phyloP scores from a whole-genome alignment of 441 rosid genomes.

The Gossypium trilobum region DNA sequence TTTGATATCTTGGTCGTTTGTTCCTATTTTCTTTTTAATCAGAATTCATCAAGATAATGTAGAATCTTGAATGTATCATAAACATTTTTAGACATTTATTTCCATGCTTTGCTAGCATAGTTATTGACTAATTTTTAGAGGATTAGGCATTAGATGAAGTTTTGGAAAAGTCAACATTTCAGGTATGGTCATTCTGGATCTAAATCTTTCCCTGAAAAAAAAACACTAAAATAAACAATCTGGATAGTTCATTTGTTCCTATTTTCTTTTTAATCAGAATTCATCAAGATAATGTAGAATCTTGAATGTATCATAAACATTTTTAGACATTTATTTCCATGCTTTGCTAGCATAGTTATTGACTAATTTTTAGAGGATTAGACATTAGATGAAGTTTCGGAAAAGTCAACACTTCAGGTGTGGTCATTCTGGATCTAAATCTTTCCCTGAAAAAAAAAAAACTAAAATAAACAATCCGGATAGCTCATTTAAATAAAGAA shows the following conservation, averaged over 20 bases:
- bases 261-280: too few species aligned
- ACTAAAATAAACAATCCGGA: not conserved
- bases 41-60: not conserved
- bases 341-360: too few species aligned
- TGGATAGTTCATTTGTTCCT: too few species aligned
- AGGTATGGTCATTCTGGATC: not conserved
- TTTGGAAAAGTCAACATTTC: not conserved
- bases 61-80: not conserved
- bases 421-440: too few species aligned
- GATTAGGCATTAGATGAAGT: not conserved
- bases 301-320: too few species aligned
- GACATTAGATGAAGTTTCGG: too few species aligned
- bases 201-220: not conserved
- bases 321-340: too few species aligned
- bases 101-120: not conserved
- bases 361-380: too few species aligned
- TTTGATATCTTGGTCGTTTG: constrained; percentile 14
- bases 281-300: too few species aligned
- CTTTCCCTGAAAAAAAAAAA: too few species aligned
- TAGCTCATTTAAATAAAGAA: not conserved
- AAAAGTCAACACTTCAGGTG: too few species aligned
- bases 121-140: not conserved
- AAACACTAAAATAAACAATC: too few species aligned
- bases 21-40: not conserved
- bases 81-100: not conserved